Percentiles rank a stretch among this genome's conserved stretches.
Conservation (phyloP, 1,284 basidiomycete species). For the Hemileia vastatrix region DNA sequence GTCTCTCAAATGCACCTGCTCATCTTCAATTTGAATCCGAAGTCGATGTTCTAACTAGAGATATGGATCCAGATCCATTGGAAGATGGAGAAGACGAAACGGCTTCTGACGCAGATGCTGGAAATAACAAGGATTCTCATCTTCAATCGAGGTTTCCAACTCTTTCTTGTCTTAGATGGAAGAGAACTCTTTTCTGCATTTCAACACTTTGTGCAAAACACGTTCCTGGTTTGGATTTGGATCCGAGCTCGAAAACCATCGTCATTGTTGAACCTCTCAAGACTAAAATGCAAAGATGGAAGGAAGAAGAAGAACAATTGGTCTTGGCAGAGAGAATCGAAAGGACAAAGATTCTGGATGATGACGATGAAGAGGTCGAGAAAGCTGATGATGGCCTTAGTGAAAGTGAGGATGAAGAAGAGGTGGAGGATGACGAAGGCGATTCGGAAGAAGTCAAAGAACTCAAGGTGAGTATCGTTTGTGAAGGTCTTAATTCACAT, state of each 20-base stretch:
- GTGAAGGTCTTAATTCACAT: background rate
- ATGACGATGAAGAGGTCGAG: slow-evolving; percentile 25
- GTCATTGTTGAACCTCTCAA: slow-evolving; percentile 58
- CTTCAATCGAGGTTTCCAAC: too few species aligned
- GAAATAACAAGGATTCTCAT: slow-evolving; percentile 45
- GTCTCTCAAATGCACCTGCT: slow-evolving; percentile 78
- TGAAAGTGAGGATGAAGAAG: slow-evolving; percentile 45
- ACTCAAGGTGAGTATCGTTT: slow-evolving; percentile 55
- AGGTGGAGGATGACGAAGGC: slow-evolving; percentile 53
- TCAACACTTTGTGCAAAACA: slow-evolving; percentile 59
- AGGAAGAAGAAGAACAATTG: slow-evolving; percentile 55
- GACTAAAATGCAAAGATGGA: slow-evolving; percentile 61
- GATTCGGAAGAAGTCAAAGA: slow-evolving; percentile 64
- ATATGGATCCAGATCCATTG: slow-evolving; percentile 57
- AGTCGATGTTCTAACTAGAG: slow-evolving; percentile 45
- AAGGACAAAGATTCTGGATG: slow-evolving; percentile 37
- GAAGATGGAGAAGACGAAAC: slow-evolving; percentile 58
- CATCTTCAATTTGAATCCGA: slow-evolving; percentile 52
- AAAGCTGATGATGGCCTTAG: slow-evolving; percentile 22
- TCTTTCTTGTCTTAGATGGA: slow-evolving; percentile 54
- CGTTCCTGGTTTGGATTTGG: slow-evolving; percentile 68
- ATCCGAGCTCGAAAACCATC: slow-evolving; percentile 33
- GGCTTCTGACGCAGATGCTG: slow-evolving; percentile 53
- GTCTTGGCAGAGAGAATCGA: slow-evolving; percentile 56
- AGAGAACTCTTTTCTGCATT: slow-evolving; percentile 61